A percentile compares a stretch with the other conserved stretches of the same genome.
phyloP scores from a whole-genome alignment of 441 rosid genomes.

The Corymbia calophylla region DNA sequence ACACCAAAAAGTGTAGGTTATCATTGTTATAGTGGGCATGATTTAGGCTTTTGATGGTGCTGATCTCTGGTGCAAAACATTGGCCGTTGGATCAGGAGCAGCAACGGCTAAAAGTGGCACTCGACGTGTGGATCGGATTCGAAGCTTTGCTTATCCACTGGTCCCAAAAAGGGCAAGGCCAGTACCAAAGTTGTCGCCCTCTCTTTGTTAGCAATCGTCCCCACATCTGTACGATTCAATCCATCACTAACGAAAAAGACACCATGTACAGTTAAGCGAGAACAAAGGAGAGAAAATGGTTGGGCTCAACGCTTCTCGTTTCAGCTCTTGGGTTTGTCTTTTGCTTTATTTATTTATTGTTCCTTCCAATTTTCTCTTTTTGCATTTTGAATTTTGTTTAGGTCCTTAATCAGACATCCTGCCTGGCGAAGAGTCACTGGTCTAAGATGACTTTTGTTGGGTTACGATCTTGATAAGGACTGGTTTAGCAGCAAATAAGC shows the following conservation, averaged over 20 bases:
- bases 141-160: background rate
- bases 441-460: background rate
- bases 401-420: background rate
- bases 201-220: background rate
- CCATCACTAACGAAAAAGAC: background rate
- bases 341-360: background rate
- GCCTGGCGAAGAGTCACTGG: background rate
- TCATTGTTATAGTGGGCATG: background rate
- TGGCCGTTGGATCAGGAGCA: background rate
- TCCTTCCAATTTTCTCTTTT: background rate
- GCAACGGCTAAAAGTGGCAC: background rate
- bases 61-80: background rate
- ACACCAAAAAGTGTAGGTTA: background rate
- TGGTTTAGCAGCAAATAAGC: background rate
- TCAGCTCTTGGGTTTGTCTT: background rate
- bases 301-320: background rate
- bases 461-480: background rate
- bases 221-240: background rate
- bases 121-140: background rate
- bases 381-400: background rate
- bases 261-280: background rate
- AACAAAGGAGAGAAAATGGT: background rate
- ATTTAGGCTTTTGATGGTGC: background rate
- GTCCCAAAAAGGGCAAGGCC: background rate
- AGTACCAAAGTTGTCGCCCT: background rate